A percentile compares a stretch with the other conserved stretches of the same genome.
These are phyloP conservation scores for Cystobasidium slooffiae DNA, from an alignment of 1,284 basidiomycete species.

Conservation along the genomic window DNA sequence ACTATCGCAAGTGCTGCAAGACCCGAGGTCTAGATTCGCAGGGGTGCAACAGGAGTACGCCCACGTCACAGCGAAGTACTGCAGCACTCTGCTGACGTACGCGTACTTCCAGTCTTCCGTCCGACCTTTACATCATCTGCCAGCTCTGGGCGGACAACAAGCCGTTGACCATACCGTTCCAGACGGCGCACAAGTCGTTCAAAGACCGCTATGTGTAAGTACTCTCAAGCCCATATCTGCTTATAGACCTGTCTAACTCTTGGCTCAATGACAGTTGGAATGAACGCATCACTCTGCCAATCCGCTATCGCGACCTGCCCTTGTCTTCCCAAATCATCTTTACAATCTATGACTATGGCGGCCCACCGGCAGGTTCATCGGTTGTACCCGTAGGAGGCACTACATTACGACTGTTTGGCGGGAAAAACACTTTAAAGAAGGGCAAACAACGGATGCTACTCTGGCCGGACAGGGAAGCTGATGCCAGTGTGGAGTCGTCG, in stretches of 20 bases:
- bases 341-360: conserved; percentile 92
- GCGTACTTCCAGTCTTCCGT: conserved; percentile 25
- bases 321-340: conserved; percentile 85
- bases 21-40: conserved; percentile 76
- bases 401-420: conserved; percentile 85
- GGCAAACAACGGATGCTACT: conserved; percentile 87
- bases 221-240: conserved; percentile 41
- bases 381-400: conserved; percentile 75
- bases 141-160: conserved; percentile 92
- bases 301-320: conserved; percentile 88
- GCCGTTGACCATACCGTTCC: conserved; percentile 83
- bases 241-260: conserved; percentile 24
- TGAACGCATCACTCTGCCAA: conserved; percentile 87
- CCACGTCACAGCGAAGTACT: background rate
- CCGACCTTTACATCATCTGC: conserved; percentile 88
- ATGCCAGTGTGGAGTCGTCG: conserved; percentile 75
- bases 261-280: conserved; percentile 74
- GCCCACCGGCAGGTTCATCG: conserved; percentile 65
- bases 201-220: conserved; percentile 72
- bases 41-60: conserved; percentile 76
- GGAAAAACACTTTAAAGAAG: conserved; percentile 85
- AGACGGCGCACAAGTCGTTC: conserved; percentile 91
- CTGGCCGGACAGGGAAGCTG: conserved; percentile 81
- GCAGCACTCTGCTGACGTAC: background rate
- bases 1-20: conserved; percentile 74